These are phyloP conservation scores for Nannochloris sp. DNA, from an alignment of 139 green algal genomes.

Conservation along the genomic window DNA sequence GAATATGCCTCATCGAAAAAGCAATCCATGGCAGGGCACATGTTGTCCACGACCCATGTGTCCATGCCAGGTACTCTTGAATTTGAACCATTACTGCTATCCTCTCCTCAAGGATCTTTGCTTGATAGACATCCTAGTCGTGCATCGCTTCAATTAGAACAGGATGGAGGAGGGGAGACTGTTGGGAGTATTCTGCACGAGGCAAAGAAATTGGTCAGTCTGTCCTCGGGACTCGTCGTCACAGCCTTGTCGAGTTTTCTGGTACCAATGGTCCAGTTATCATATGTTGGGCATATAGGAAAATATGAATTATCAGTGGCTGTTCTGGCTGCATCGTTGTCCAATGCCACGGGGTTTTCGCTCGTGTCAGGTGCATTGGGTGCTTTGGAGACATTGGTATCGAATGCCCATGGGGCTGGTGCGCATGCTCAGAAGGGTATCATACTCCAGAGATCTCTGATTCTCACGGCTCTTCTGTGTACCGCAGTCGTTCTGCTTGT, in stretches of 20 bases:
- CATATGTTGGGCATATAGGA: conserved; percentile 21
- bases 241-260: not conserved
- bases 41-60: no score
- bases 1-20: no score
- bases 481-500: conserved; percentile 26
- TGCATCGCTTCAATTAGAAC: not conserved
- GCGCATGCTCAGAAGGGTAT: conserved; percentile 31
- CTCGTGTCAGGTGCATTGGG: conserved; percentile 40
- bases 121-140: not conserved
- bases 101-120: not conserved
- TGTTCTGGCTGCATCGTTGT: conserved; percentile 50
- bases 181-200: conserved; percentile 1
- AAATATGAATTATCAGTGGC: conserved; percentile 27
- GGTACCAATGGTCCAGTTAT: conserved; percentile 14
- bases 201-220: not conserved
- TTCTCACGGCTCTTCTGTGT: conserved; percentile 39
- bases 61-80: no score
- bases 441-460: conserved; percentile 52
- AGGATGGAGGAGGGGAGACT: not conserved
- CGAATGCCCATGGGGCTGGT: no score
- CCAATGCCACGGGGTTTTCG: conserved; percentile 56
- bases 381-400: conserved; percentile 58
- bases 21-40: no score
- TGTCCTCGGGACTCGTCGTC: not conserved
- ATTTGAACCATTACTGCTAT: no score